Percentiles rank a stretch among this genome's conserved stretches.
Evolutionary conservation across 2,329 filamentous ascomycete species (phyloP).

Genomic region (Macrophomina pseudophaseolina): DNA sequence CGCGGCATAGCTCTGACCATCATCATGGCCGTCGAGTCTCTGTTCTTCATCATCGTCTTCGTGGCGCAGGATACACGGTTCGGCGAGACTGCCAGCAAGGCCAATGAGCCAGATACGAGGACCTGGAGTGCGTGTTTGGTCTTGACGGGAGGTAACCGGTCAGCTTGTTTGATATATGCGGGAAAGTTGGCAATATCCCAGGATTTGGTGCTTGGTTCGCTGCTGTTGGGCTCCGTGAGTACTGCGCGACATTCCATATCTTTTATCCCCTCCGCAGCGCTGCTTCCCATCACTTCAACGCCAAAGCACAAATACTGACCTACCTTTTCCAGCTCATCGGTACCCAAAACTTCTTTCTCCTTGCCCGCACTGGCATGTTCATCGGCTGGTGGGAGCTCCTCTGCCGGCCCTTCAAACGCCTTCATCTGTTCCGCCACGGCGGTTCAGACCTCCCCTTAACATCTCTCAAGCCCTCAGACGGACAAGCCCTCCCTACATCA

Average conservation of each 20-base stretch:
- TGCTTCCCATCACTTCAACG: not conserved
- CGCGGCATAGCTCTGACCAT: conserved; percentile 37
- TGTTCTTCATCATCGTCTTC: conserved; percentile 39
- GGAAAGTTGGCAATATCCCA: conserved; percentile 32
- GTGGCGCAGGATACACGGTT: conserved; percentile 37
- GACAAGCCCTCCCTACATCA: not conserved
- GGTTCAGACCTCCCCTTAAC: conserved; percentile 12
- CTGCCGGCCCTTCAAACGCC: conserved; percentile 22
- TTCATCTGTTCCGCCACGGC: conserved; percentile 23
- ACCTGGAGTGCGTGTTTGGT: conserved; percentile 37
- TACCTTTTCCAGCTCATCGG: conserved; percentile 41
- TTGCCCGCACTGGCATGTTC: conserved; percentile 37
- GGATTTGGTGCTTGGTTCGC: conserved; percentile 31
- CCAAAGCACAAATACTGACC: not conserved
- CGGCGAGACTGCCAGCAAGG: conserved; percentile 32
- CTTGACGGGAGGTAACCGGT: conserved; percentile 32
- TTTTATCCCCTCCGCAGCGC: not conserved
- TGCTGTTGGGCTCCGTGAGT: conserved; percentile 39
- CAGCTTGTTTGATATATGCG: conserved; percentile 36
- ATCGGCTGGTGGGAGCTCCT: conserved; percentile 36
- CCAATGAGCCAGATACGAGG: conserved; percentile 32
- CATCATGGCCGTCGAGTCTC: conserved; percentile 34
- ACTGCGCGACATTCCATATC: not conserved
- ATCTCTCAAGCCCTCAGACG: conserved; percentile 29
- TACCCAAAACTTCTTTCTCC: conserved; percentile 42